Percentiles rank a stretch among this genome's conserved stretches.
phyloP scores from a whole-genome alignment of 1,284 basidiomycete species.

The Xerocomus minutiporus region DNA sequence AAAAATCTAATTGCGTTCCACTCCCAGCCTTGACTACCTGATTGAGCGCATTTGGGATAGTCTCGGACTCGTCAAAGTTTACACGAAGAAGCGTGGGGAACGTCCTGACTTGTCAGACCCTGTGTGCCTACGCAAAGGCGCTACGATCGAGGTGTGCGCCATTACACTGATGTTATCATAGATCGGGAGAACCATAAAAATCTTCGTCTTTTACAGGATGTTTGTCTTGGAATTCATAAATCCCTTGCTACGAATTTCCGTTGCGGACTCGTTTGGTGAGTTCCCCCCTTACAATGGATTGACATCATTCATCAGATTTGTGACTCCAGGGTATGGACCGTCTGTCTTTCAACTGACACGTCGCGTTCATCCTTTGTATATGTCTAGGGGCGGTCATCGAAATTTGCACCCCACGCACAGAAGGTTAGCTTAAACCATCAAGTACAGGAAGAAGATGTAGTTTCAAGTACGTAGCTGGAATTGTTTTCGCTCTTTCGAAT shows the following conservation, averaged over 20 bases:
- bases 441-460: conserved; percentile 92
- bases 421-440: conserved; percentile 87
- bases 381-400: conserved; percentile 78
- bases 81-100: conserved; percentile 95
- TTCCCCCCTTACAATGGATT: conserved; percentile 9
- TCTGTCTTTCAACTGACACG: conserved; percentile 19
- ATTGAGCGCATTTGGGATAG: conserved; percentile 90
- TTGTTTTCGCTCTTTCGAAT: background rate
- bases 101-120: conserved; percentile 90
- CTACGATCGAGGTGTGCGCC: conserved; percentile 77
- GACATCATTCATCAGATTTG: background rate
- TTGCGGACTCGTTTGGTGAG: conserved; percentile 86
- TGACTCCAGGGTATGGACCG: conserved; percentile 20
- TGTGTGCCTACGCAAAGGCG: conserved; percentile 88
- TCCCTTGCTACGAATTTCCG: conserved; percentile 88
- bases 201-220: conserved; percentile 47
- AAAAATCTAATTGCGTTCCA: background rate
- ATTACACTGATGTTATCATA: background rate
- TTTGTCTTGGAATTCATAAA: conserved; percentile 89
- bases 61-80: conserved; percentile 83
- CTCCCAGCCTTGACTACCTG: conserved; percentile 74
- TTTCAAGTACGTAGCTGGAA: conserved; percentile 66
- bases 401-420: conserved; percentile 89
- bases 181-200: background rate
- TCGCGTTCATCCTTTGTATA: conserved; percentile 7